Evolutionary conservation across 176 grass and related monocot genomes (phyloP), one percentile per base, ranked within the genome.

Genomic region (Rhynchospora tenuis): DNA sequence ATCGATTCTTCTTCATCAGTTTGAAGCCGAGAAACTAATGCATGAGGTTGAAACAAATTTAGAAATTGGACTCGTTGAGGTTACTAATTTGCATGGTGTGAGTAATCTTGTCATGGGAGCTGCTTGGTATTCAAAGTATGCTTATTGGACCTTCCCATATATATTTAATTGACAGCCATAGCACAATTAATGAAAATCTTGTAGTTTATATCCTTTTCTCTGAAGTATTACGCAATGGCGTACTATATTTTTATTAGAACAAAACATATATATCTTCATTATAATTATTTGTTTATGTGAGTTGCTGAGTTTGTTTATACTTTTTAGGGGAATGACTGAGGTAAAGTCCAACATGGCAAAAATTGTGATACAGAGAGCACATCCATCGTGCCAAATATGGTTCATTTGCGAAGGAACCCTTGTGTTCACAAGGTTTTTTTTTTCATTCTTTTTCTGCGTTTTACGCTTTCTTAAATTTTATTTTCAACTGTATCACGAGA

Each of bases 51-150:
- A 92, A 38, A 4, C 1, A 12, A 78, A 90, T 42, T 78, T 74
- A 33, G 78, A 33, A 42, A 42, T 68, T 1, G 93, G 86, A 64
- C 78, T 94, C 29, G 12, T 92, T 43, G 90, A 90, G 79, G 84
- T 92, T 16, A 77, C 92, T 81, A 19, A 2, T 28, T 10, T 77
- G 7, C 81, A 71, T 84, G 67, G 86, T 44, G 84, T 92, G 65
- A 78, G 72, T n/a, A 85, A 86, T 73, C 78, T 94, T 67, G 78
- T 92, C 16, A 83, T 94, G 75, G 42, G 90, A 29, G 93, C 86
- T 57, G 90, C 88, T 20, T 84, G 88, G 0, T 92, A 90, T 59
- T 83, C 86, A 19, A 94, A 80, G 93, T 94, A 87, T 43, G 84
- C 20, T 73, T 14, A 50, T 24, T 12, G 0, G 48, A 4, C 20